phyloP scores from a whole-genome alignment of 257 asterid species.

The Penstemon davidsonii region DNA sequence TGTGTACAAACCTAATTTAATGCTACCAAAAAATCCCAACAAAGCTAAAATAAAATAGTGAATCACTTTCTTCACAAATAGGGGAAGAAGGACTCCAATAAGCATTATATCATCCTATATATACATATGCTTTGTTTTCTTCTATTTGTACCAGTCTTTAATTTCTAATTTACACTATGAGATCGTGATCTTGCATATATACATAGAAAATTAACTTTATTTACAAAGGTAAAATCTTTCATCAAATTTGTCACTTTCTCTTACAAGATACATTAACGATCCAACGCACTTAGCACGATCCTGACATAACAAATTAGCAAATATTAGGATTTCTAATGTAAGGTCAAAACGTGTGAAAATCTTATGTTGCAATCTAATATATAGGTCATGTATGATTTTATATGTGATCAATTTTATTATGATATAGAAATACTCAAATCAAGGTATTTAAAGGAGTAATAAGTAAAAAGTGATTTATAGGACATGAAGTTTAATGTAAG shows the following conservation, averaged over 20 bases:
- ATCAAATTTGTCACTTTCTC: constrained; percentile 30
- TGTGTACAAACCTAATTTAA: neutral
- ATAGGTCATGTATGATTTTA: neutral
- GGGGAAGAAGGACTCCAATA: constrained; percentile 19
- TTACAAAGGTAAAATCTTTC: constrained; percentile 5
- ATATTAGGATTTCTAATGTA: neutral
- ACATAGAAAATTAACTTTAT: constrained; percentile 15
- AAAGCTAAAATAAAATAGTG: neutral
- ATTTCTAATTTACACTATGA: neutral
- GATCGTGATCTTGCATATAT: neutral
- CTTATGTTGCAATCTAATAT: neutral
- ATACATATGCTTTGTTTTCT: neutral
- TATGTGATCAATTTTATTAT: neutral
- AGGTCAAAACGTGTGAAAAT: neutral
- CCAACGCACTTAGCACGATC: constrained; percentile 65
- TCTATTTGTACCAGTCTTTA: neutral
- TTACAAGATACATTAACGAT: constrained; percentile 40
- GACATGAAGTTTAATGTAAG: neutral
- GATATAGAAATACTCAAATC: no score
- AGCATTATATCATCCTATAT: neutral
- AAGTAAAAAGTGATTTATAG: neutral
- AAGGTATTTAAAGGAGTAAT: neutral
- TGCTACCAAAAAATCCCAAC: neutral
- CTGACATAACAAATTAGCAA: constrained; percentile 35
- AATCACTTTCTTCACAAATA: constrained; percentile 21